Conservation (phyloP, 1,284 basidiomycete genomes). For the Sanghuangporus weigelae region DNA sequence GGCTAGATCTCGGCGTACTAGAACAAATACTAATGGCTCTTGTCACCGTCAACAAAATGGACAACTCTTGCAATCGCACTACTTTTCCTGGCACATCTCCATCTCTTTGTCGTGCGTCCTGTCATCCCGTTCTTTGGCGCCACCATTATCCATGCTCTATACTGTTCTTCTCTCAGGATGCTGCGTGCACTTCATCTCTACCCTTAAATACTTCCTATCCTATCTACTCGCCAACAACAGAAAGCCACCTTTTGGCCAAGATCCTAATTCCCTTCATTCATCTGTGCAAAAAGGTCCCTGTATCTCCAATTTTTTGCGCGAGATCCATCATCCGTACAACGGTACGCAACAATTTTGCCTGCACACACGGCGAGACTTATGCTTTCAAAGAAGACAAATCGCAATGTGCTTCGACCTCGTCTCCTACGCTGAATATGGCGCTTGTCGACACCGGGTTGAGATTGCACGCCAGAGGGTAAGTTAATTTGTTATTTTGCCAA, state of each 20-base stretch:
- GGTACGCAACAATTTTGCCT: not conserved
- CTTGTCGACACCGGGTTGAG: conserved; percentile 33
- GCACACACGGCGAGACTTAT: not conserved
- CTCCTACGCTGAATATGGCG: conserved; percentile 28
- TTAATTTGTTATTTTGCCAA: not conserved
- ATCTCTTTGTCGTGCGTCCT: not conserved
- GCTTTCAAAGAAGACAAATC: not conserved
- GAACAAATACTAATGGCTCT: not conserved
- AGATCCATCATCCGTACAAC: too few relatives aligned
- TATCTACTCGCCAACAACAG: not conserved
- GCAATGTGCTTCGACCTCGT: conserved; percentile 40
- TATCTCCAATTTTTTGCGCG: not conserved
- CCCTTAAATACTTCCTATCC: conserved; percentile 10
- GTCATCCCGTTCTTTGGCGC: not conserved
- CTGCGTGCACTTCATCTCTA: not conserved
- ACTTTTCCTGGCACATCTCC: not conserved
- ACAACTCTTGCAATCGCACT: not conserved
- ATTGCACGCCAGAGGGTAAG: conserved; percentile 34
- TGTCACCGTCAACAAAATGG: not conserved
- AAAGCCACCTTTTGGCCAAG: not conserved
- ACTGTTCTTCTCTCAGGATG: not conserved
- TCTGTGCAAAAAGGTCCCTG: not conserved
- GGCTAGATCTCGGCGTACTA: conserved; percentile 1
- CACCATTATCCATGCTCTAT: not conserved
- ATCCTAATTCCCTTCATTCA: not conserved